Conservation (phyloP, 768 basidiomycete genomes). For the Suillus sp. region DNA sequence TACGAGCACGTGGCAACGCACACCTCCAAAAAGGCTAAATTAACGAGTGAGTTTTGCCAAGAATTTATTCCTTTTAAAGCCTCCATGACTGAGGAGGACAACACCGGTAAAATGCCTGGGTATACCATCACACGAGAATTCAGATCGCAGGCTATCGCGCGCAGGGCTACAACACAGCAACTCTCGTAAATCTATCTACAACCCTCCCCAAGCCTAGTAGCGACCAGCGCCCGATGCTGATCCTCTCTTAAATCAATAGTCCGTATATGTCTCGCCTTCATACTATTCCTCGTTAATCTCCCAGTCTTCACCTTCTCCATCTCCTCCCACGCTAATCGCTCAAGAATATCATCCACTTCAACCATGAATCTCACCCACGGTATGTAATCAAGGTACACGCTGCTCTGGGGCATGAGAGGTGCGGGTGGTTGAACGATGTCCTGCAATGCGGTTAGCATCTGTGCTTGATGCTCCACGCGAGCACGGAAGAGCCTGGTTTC, state of each 20-base stretch:
- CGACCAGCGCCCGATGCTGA: constrained; percentile 37
- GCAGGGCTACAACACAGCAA: constrained; percentile 12
- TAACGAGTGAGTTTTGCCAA: constrained; percentile 20
- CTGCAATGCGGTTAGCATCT: constrained; percentile 49
- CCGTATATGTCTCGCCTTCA: constrained; percentile 44
- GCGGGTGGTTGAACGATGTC: constrained; percentile 46
- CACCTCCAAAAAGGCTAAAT: constrained; percentile 27
- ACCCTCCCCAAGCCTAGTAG: constrained; percentile 21
- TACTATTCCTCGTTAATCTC: constrained; percentile 63
- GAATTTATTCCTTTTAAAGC: constrained; percentile 3
- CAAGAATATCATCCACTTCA: constrained; percentile 55
- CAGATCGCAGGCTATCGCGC: constrained; percentile 14
- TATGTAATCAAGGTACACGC: constrained; percentile 66
- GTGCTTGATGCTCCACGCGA: constrained; percentile 47
- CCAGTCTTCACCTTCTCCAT: constrained; percentile 32
- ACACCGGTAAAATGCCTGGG: constrained; percentile 10
- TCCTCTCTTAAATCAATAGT: constrained; percentile 42
- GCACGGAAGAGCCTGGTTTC: constrained; percentile 32
- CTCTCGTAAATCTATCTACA: constrained; percentile 11
- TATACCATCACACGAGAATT: constrained; percentile 11
- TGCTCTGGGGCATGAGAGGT: constrained; percentile 45
- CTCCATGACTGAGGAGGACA: constrained; percentile 9
- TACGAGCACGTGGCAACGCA: constrained; percentile 33
- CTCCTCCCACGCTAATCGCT: constrained; percentile 37
- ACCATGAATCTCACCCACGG: constrained; percentile 71